Evolutionary conservation across 2,329 filamentous ascomycete genomes (phyloP).

Genomic region (Ambrosiella cleistominuta): DNA sequence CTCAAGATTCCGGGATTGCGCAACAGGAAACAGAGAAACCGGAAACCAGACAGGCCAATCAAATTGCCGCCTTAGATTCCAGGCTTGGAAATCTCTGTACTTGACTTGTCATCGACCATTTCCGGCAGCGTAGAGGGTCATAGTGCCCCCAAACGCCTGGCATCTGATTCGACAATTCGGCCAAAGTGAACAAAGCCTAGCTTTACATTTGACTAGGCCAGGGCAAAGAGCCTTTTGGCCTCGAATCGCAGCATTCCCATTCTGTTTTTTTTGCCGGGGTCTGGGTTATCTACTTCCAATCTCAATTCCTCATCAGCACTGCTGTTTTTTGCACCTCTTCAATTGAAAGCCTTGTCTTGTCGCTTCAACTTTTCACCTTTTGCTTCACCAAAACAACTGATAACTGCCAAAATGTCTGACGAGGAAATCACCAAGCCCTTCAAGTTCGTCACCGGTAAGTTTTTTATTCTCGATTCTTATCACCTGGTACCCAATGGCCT

Average conservation of each 20-base stretch:
- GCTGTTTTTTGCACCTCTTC: background rate
- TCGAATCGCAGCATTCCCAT: constrained; percentile 20
- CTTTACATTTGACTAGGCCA: background rate
- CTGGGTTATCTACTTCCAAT: constrained; percentile 14
- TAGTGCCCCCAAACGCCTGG: constrained; percentile 19
- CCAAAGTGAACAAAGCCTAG: constrained; percentile 21
- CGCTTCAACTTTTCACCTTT: constrained; percentile 1
- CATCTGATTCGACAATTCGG: constrained; percentile 26
- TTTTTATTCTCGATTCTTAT: constrained; percentile 18
- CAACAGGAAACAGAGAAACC: background rate
- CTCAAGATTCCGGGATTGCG: background rate
- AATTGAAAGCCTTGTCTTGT: background rate
- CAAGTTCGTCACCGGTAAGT: constrained; percentile 98
- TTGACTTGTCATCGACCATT: background rate
- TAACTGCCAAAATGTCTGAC: constrained; percentile 66
- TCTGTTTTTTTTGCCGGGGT: constrained; percentile 5
- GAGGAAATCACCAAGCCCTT: constrained; percentile 94
- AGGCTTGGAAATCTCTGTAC: constrained; percentile 3
- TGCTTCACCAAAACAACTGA: constrained; percentile 2
- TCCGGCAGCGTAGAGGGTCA: background rate
- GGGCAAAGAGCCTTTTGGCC: constrained; percentile 15
- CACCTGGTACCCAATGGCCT: background rate
- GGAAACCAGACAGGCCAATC: background rate
- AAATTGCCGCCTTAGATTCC: constrained; percentile 2
- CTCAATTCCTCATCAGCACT: background rate